These are phyloP conservation scores for Stagonosporopsis tanaceti DNA, from an alignment of 2,329 filamentous ascomycete species.

Conservation along the genomic window DNA sequence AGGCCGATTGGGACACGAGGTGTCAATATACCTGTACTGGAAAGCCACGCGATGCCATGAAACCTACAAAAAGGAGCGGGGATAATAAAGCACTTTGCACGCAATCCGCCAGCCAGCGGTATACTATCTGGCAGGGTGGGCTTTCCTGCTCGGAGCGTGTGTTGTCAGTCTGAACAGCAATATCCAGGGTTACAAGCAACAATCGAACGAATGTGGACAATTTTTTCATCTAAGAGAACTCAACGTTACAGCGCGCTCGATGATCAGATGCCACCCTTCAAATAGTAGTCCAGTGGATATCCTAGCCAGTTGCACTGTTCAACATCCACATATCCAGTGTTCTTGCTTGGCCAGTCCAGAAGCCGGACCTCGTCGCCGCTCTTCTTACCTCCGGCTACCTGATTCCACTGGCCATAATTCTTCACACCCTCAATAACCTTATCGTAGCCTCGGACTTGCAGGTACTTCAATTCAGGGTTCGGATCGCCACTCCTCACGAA, in stretches of 20 bases:
- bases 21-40: neutral
- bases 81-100: neutral
- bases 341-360: slow-evolving; percentile 57
- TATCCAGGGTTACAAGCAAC: neutral
- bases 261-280: slow-evolving; percentile 34
- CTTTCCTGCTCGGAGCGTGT: neutral
- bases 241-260: neutral
- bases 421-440: slow-evolving; percentile 52
- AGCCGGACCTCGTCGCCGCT: slow-evolving; percentile 51
- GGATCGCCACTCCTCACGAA: slow-evolving; percentile 62
- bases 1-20: neutral
- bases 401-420: slow-evolving; percentile 46
- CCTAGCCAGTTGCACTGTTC: slow-evolving; percentile 57
- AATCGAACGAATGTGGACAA: neutral
- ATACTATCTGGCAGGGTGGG: neutral
- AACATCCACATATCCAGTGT: slow-evolving; percentile 57
- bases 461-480: slow-evolving; percentile 57
- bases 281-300: slow-evolving; percentile 45
- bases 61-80: neutral
- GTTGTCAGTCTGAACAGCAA: neutral
- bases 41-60: neutral
- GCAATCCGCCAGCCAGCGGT: neutral
- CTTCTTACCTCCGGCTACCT: slow-evolving; percentile 44
- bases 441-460: slow-evolving; percentile 58
- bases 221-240: neutral